These are phyloP conservation scores for Phytophthora constricta DNA, from an alignment of 352 stramenopile species.

Conservation along the genomic window DNA sequence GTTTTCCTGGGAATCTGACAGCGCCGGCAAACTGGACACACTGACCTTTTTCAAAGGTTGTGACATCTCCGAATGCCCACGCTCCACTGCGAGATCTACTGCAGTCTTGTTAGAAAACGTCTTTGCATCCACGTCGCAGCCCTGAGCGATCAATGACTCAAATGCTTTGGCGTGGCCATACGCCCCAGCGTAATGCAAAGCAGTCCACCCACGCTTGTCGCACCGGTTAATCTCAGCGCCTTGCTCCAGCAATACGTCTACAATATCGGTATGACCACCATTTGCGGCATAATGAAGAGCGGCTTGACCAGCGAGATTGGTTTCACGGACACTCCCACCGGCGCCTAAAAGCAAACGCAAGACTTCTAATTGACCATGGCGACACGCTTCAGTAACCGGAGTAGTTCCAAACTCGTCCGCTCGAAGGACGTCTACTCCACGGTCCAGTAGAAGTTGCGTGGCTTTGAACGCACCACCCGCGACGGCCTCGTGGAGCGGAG, in stretches of 20 bases:
- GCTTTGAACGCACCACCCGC: background rate
- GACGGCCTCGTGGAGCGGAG: background rate
- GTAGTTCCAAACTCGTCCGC: background rate
- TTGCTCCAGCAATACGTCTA: background rate
- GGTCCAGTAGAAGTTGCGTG: background rate
- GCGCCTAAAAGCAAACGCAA: background rate
- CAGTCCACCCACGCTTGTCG: conserved; percentile 21
- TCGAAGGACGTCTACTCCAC: background rate
- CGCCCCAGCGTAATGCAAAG: conserved; percentile 12
- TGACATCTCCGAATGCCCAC: background rate
- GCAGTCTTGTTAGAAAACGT: conserved; percentile 7
- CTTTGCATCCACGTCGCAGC: background rate
- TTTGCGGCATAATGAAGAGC: conserved; percentile 11
- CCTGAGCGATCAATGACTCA: background rate
- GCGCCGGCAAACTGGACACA: too few species aligned
- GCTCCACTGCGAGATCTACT: background rate
- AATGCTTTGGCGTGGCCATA: background rate
- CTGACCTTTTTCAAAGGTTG: background rate
- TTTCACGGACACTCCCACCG: background rate
- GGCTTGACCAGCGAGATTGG: background rate
- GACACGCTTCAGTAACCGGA: background rate
- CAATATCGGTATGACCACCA: background rate
- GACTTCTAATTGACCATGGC: background rate
- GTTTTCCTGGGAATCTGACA: too few species aligned
- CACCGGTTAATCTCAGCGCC: background rate